Evolutionary conservation across 805 yeast genomes (phyloP).

Genomic region (Sugiyamaella lignohabitans): DNA sequence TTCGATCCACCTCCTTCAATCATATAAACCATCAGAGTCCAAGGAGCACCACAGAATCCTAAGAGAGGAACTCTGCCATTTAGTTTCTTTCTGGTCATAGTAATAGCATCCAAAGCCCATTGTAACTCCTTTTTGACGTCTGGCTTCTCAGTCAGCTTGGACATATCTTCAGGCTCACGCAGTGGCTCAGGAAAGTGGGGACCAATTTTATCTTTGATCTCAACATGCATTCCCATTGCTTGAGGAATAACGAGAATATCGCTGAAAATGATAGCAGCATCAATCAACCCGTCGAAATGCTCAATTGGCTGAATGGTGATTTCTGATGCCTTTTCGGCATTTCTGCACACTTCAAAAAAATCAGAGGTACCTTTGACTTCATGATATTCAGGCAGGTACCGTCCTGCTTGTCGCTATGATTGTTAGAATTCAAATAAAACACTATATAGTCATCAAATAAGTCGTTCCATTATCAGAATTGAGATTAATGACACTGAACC

Average conservation of each 20-base stretch:
- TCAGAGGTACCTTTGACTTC: slow-evolving; percentile 77
- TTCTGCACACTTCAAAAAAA: slow-evolving; percentile 92
- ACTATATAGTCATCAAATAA: neutral
- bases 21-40: slow-evolving; percentile 96
- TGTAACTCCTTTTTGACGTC: slow-evolving; percentile 72
- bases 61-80: slow-evolving; percentile 88
- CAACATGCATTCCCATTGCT: slow-evolving; percentile 94
- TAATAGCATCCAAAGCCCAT: slow-evolving; percentile 95
- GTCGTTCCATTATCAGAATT: neutral
- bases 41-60: slow-evolving; percentile 97
- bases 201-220: slow-evolving; percentile 91
- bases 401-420: slow-evolving; percentile 82
- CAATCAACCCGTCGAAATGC: slow-evolving; percentile 81
- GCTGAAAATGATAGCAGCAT: slow-evolving; percentile 94
- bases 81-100: slow-evolving; percentile 78
- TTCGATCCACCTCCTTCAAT: slow-evolving; percentile 95
- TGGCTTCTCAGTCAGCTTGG: slow-evolving; percentile 42
- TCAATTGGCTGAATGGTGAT: slow-evolving; percentile 94
- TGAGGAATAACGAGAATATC: slow-evolving; percentile 96
- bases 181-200: slow-evolving; percentile 89
- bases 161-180: slow-evolving; percentile 62
- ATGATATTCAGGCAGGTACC: slow-evolving; percentile 75
- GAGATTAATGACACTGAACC: neutral
- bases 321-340: slow-evolving; percentile 87
- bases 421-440: neutral